Base-by-base conservation (phyloP, 352 stramenopile genomes). In the Phytophthora pistaciae region DNA sequence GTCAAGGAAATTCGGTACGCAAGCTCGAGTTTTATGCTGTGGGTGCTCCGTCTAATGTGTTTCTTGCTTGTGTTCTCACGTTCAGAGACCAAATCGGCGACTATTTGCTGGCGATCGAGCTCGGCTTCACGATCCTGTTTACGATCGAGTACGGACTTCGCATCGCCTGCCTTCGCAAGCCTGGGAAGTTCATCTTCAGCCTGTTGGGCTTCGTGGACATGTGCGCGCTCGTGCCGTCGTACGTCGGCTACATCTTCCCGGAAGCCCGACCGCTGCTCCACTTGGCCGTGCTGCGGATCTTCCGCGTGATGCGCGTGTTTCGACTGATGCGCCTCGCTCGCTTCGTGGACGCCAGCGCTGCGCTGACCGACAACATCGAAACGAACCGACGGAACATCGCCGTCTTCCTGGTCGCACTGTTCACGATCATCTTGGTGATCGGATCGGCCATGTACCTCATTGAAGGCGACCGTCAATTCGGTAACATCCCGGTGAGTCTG, bases 371-470 rank as follows among this genome's bases (percentile, higher is more conserved):
- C 69, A 94, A 91, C 66, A 93, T 95, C 63, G 83, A 93, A 27
- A 74, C 79, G 33, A 95, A 95, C 76, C 91, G 91, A 75, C 79
- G 85, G 6, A 84, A 88, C 48, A 93, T 95, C 50, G 74, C 79
- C 7, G 86, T 95, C 5, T 95, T 95, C 56, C 80, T 95, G 29
- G 84, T 91, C 20, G 85, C 80, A 23, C 62, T 91, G 10, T 92
- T 91, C 53, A 92, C 84, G 1, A 78, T 95, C 38, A 92, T 93
- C 50, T 69, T 93, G 21, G 86, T 95, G 33, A 95, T 95, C 57
- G 87, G 87, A 1, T 93, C 83, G 50, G 84, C 85, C 27, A 95
- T 95, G 84, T 95, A 95, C 31, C 75, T 95, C 21, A 93, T 95
- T 48, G 88, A 95, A 74, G 86, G 85, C 2, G 88, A 91, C 56